Conservation (phyloP, 768 basidiomycete species). For the Leucocoprinus sp. region DNA sequence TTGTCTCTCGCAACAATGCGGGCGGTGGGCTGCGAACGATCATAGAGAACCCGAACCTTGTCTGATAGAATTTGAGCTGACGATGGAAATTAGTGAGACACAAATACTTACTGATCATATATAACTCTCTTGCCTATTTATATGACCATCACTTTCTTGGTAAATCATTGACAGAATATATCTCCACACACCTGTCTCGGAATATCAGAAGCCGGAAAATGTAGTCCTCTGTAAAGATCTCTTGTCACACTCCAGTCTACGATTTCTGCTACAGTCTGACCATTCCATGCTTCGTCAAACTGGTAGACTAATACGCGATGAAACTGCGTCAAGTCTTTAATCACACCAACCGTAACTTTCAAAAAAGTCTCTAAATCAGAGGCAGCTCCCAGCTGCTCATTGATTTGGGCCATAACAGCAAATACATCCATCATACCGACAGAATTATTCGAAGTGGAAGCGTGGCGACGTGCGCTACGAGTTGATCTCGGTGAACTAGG, state of each 20-base stretch:
- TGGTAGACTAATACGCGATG: conserved; percentile 78
- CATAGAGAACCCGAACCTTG: conserved; percentile 71
- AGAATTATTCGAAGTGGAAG: conserved; percentile 14
- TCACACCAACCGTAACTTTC: conserved; percentile 59
- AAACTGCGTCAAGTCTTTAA: conserved; percentile 77
- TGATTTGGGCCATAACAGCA: conserved; percentile 69
- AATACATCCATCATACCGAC: conserved; percentile 76
- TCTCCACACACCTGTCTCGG: conserved; percentile 47
- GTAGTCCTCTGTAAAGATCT: conserved; percentile 64
- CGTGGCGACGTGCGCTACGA: conserved; percentile 12
- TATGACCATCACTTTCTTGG: neutral
- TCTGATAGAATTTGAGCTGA: conserved; percentile 27
- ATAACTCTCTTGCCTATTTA: conserved; percentile 54
- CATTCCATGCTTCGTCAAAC: conserved; percentile 76
- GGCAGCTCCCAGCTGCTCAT: conserved; percentile 67
- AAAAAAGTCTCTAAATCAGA: conserved; percentile 60
- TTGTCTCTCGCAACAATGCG: conserved; percentile 56
- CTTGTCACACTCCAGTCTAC: conserved; percentile 71
- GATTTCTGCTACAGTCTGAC: conserved; percentile 70
- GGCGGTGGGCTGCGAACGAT: conserved; percentile 64
- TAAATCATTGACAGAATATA: neutral
- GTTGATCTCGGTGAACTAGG: conserved; percentile 5
- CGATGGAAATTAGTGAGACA: neutral
- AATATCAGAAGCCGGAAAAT: conserved; percentile 65
- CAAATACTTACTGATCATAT: conserved; percentile 47